Evolutionary conservation across 2,329 filamentous ascomycete species (phyloP).

Genomic region (Gaeumannomyces sp.): DNA sequence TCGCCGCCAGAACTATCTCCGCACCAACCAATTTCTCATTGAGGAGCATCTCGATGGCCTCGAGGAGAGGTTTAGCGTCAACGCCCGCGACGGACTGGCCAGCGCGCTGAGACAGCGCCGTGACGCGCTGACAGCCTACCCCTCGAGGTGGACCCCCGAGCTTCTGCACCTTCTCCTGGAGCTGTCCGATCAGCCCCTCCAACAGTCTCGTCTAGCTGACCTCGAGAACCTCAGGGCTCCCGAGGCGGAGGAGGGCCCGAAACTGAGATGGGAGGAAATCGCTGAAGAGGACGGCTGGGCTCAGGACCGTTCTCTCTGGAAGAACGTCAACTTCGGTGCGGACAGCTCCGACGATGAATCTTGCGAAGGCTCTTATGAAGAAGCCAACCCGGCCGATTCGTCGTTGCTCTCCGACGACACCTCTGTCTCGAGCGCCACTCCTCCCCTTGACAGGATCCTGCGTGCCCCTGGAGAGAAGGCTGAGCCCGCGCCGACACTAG

Average conservation of each 20-base stretch:
- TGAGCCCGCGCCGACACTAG: constrained; percentile 19
- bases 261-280: constrained; percentile 74
- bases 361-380: constrained; percentile 24
- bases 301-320: constrained; percentile 63
- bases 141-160: constrained; percentile 69
- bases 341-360: constrained; percentile 60
- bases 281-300: constrained; percentile 69
- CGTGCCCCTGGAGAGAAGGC: background rate
- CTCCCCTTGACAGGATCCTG: constrained; percentile 17
- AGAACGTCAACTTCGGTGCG: constrained; percentile 55
- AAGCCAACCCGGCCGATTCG: constrained; percentile 23
- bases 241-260: constrained; percentile 33
- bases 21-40: constrained; percentile 73
- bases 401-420: constrained; percentile 21
- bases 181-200: constrained; percentile 72
- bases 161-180: constrained; percentile 71
- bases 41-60: constrained; percentile 60
- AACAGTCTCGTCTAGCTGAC: constrained; percentile 59
- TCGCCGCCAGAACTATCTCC: constrained; percentile 49
- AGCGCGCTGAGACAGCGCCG: constrained; percentile 51
- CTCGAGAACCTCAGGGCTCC: constrained; percentile 49
- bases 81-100: constrained; percentile 72
- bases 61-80: constrained; percentile 79
- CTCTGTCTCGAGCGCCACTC: constrained; percentile 23
- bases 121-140: constrained; percentile 20